Evolutionary conservation across 139 green algal genomes (phyloP).

Genomic region (Mesotaenium endlicherianum): DNA sequence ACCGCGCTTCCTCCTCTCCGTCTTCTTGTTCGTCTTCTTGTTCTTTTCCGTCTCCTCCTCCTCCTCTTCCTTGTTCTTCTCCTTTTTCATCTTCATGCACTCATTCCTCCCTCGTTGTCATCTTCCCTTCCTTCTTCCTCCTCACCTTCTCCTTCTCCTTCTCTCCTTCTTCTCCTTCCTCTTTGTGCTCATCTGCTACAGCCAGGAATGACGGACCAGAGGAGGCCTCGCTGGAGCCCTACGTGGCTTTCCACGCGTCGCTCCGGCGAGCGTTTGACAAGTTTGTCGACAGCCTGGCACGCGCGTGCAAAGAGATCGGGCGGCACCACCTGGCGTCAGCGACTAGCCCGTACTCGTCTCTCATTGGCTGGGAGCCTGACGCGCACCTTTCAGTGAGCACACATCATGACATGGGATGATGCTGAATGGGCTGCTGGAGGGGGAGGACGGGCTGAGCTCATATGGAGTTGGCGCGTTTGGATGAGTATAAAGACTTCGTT

Average conservation of each 20-base stretch:
- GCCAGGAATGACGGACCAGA: neutral
- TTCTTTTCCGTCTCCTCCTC: constrained; percentile 8
- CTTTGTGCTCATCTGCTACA: neutral
- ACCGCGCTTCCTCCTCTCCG: constrained; percentile 7
- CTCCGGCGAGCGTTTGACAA: neutral
- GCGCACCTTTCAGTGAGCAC: too few relatives aligned
- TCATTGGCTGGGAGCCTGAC: neutral
- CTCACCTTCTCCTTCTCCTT: constrained; percentile 12
- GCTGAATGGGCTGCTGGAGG: too few relatives aligned
- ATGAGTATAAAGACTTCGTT: too few relatives aligned
- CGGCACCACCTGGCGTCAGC: constrained; percentile 2
- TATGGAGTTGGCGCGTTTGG: too few relatives aligned
- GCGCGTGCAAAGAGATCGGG: neutral
- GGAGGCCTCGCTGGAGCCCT: neutral
- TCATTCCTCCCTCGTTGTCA: too few relatives aligned
- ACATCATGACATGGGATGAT: too few relatives aligned
- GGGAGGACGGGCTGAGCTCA: too few relatives aligned
- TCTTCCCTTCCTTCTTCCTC: constrained; percentile 14
- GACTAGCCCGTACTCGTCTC: neutral
- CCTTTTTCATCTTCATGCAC: neutral
- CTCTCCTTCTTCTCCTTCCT: constrained; percentile 22
- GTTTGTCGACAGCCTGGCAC: neutral
- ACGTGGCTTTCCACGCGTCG: neutral
- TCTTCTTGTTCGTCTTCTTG: constrained; percentile 21
- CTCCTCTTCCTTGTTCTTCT: constrained; percentile 4